Base-by-base conservation (phyloP, 305 asterid genomes). In the Solanum hybrid region DNA sequence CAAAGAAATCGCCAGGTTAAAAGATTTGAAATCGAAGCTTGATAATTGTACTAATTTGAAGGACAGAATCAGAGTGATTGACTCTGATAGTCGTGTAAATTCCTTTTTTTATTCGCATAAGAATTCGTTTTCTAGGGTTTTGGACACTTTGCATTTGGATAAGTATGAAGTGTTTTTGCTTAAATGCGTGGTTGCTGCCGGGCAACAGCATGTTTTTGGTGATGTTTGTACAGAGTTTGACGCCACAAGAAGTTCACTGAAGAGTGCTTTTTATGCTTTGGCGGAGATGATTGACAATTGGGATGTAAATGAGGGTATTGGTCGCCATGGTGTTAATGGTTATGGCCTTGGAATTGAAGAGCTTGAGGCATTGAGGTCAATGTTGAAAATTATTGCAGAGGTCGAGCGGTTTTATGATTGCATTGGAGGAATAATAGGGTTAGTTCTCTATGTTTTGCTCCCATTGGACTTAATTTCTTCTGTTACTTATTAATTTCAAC, bases 361-460 rank as follows among this genome's bases (percentile, higher is more conserved):
- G 79, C 88, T 92, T 85, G 92, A 40, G 72, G 95, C 95, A 32
- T 90, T 97, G 93, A 91, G 91, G 91, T 95, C 95, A 60, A 88
- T 96, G 93, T 86, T 96, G 95, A 95, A 94, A 92, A 94, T 93
- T 93, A 96, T 97, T 34, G 95, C 94, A 66, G 98, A 97, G 78
- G 94, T 95, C 37, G 99, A 97, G 92, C 93, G 91, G 89, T 96
- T 97, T 92, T 97, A 96, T 91, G 97, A 97, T 86, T 96, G 98
- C 92, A 95, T 97, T 90, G 99, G 99, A 88, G 99, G 99, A 89
- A 95, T 95, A 85, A 94, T 97, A 69, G 99, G 99, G 99, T 97
- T 88, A 93, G 98, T 84, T 19, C 90, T 87, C 88, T 85, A n/a
- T 91, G 76, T 79, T 86, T 38, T 79, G 2, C 87, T 84, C 14